Base-by-base conservation (phyloP, 108 stramenopile genomes). In the Cyclotella cryptica region DNA sequence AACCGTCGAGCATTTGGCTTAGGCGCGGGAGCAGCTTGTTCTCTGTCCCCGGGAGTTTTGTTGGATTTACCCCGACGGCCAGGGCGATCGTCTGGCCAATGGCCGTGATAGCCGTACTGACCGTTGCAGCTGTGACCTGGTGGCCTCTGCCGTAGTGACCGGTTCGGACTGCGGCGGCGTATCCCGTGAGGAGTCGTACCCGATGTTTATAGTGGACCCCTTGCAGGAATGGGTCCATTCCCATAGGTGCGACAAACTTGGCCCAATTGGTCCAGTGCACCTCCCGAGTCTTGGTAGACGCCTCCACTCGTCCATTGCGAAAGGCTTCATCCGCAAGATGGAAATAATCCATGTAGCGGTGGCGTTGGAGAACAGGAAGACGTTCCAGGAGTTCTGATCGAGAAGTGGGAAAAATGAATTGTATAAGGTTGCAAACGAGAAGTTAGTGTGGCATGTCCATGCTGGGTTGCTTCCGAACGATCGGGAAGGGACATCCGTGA, bases 201-300 rank as follows among this genome's bases (percentile, higher is more conserved):
- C 13, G 13, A 35, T 18, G 29, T 39, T 41, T 8, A 63, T 41
- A 39, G 13, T 28, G 1, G 62, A 41, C 30, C 10, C 42, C 42
- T 29, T 69, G 52, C 0, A 69, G 19, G 68, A 53, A 52, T 28
- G 68, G 52, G 68, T 69, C 68, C 68, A 69, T 51, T 69, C 68
- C 49, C 27, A 69, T 28, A 52, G 46, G 22, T 52, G 26, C 14
- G 68, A 26, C 22, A 29, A 53, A 53, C 28, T 24, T 13, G 15
- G 28, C 0, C 68, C 68, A 69, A 15, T 53, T 11, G 22, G 15
- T 29, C 68, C 68, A 69, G 18, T 52, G 19, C 22, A 22, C 18
- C 7, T n/a, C 49, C 68, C 68, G 22, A 29, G 13, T 44, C 4
- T 42, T 28, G 65, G 65, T 46, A 66, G 65, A 26, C 52, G 51